Conservation (phyloP, 768 basidiomycete species). For the Suillus hirtellus region DNA sequence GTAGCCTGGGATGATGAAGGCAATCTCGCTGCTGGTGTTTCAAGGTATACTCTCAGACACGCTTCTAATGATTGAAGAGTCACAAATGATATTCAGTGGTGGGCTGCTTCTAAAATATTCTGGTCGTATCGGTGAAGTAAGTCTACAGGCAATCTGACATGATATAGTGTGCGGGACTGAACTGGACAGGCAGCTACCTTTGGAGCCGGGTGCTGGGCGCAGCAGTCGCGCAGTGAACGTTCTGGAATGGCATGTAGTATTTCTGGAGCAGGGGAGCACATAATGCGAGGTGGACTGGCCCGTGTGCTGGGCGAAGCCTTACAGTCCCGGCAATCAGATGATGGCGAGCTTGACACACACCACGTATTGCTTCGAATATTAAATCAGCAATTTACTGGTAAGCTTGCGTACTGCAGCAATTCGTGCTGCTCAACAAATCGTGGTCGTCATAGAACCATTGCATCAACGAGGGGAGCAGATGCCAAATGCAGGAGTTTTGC, state of each 20-base stretch:
- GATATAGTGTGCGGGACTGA: slow-evolving; percentile 1
- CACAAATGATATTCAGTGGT: slow-evolving; percentile 49
- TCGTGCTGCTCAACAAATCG: neutral
- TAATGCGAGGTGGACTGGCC: slow-evolving; percentile 58
- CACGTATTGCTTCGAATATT: slow-evolving; percentile 49
- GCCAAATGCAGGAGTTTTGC: slow-evolving; percentile 61
- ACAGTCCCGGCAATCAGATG: slow-evolving; percentile 18
- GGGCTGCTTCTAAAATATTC: slow-evolving; percentile 76
- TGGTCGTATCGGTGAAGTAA: slow-evolving; percentile 76
- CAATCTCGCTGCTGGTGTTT: slow-evolving; percentile 69
- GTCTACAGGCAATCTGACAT: slow-evolving; percentile 1
- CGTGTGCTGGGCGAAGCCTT: slow-evolving; percentile 52
- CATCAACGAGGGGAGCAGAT: slow-evolving; percentile 39
- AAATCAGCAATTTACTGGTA: slow-evolving; percentile 51
- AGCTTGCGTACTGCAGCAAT: slow-evolving; percentile 22
- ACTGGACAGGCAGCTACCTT: slow-evolving; percentile 59
- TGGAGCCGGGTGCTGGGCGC: slow-evolving; percentile 80
- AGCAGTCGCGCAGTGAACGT: slow-evolving; percentile 27
- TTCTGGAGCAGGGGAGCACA: slow-evolving; percentile 76
- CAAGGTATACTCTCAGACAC: slow-evolving; percentile 47
- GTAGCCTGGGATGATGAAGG: slow-evolving; percentile 50
- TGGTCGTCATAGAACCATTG: slow-evolving; percentile 34
- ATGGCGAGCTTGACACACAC: slow-evolving; percentile 52
- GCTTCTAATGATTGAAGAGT: slow-evolving; percentile 1
- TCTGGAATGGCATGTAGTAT: slow-evolving; percentile 66